A percentile compares a stretch with the other conserved stretches of the same genome.
phyloP scores from a whole-genome alignment of 805 yeast species.

The Myxozyma sirexii region DNA sequence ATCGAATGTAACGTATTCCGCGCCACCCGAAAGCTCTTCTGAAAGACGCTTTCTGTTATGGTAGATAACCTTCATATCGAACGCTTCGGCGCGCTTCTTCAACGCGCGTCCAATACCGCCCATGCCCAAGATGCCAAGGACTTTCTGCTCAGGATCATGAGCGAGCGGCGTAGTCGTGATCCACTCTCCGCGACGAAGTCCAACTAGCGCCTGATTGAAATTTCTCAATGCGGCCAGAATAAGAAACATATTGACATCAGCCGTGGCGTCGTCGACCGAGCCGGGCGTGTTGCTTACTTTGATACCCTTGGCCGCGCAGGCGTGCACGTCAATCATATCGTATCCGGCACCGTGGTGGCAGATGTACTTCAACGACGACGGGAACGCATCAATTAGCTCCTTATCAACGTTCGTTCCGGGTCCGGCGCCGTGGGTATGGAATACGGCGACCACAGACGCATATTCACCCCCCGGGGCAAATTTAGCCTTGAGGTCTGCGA shows the following conservation, averaged over 20 bases:
- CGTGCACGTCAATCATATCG: conserved; percentile 65
- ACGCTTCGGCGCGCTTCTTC: conserved; percentile 68
- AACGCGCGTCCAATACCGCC: conserved; percentile 90
- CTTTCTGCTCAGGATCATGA: conserved; percentile 72
- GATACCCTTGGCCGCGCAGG: conserved; percentile 56
- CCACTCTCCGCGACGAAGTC: conserved; percentile 66
- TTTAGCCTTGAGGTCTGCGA: conserved; percentile 48
- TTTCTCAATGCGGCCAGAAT: conserved; percentile 66
- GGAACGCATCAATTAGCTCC: conserved; percentile 60
- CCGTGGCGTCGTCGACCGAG: conserved; percentile 71
- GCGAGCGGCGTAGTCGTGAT: conserved; percentile 61
- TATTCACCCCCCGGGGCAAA: conserved; percentile 44
- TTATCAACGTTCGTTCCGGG: conserved; percentile 63
- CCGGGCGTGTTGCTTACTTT: conserved; percentile 66
- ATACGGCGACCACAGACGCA: conserved; percentile 48
- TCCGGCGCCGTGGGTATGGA: conserved; percentile 54
- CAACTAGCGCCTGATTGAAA: conserved; percentile 61
- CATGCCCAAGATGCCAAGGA: conserved; percentile 80
- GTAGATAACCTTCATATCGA: conserved; percentile 76
- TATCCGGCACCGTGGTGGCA: conserved; percentile 69
- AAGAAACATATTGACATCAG: conserved; percentile 68
- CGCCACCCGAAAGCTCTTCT: conserved; percentile 65
- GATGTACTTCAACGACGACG: conserved; percentile 56
- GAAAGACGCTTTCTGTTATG: conserved; percentile 66
- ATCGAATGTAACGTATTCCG: conserved; percentile 72